Percentiles rank a stretch among this genome's conserved stretches.
phyloP scores from a whole-genome alignment of 495 filamentous ascomycete species.

The Penicillium lividum region DNA sequence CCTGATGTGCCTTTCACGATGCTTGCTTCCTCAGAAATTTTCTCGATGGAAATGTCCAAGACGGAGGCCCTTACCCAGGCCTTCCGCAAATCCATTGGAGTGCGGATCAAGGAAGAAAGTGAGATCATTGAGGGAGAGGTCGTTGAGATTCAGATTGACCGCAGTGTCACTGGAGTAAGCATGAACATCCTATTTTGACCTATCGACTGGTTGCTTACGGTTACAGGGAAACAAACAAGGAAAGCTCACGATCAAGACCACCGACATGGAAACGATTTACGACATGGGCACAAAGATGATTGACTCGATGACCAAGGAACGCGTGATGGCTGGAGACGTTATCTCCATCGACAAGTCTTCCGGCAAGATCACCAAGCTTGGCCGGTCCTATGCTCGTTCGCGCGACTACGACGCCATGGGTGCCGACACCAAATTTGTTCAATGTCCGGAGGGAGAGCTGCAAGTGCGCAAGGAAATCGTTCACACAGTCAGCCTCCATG shows the following conservation, averaged over 20 bases:
- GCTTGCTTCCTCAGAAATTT: slow-evolving; percentile 93
- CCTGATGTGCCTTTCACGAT: slow-evolving; percentile 95
- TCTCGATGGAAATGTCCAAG: slow-evolving; percentile 98
- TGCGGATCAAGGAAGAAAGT: slow-evolving; percentile 95
- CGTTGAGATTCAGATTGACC: slow-evolving; percentile 98
- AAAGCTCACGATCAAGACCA: slow-evolving; percentile 99
- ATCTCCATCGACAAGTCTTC: slow-evolving; percentile 98
- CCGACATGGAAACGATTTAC: slow-evolving; percentile 99
- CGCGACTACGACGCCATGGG: slow-evolving; percentile 99
- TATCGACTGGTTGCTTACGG: slow-evolving; percentile 22
- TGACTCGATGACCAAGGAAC: slow-evolving; percentile 97
- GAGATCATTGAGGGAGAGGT: slow-evolving; percentile 99
- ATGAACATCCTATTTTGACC: background rate
- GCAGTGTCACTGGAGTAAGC: slow-evolving; percentile 84
- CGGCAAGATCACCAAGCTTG: slow-evolving; percentile 95
- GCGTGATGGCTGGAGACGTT: slow-evolving; percentile 96
- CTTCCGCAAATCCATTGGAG: slow-evolving; percentile 95
- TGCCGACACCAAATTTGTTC: slow-evolving; percentile 95
- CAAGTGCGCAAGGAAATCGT: slow-evolving; percentile 97
- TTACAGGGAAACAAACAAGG: slow-evolving; percentile 85
- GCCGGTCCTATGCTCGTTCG: slow-evolving; percentile 87
- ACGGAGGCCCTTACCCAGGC: slow-evolving; percentile 97
- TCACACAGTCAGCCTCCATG: slow-evolving; percentile 94
- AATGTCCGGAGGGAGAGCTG: slow-evolving; percentile 97
- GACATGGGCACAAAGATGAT: slow-evolving; percentile 99